Conservation (phyloP, 2,329 filamentous ascomycete species). For the Drechslera avenae region DNA sequence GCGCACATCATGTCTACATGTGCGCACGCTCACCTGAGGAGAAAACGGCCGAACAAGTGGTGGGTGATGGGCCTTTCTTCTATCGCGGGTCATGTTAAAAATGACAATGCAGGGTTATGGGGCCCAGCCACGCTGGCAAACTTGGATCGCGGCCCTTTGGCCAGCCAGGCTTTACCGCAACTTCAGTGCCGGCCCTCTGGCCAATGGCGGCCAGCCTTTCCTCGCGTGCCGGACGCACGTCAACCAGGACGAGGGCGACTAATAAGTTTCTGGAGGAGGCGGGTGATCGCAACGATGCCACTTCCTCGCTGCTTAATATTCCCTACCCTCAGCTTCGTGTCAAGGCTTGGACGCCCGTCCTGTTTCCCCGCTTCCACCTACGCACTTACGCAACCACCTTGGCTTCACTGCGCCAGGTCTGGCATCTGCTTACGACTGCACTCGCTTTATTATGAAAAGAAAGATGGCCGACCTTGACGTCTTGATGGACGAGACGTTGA, state of each 20-base stretch:
- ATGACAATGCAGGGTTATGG: constrained; percentile 21
- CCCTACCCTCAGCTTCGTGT: constrained; percentile 25
- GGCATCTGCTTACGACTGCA: constrained; percentile 1
- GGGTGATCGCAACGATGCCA: constrained; percentile 19
- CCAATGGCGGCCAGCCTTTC: constrained; percentile 26
- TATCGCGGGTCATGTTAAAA: constrained; percentile 8
- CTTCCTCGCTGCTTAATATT: constrained; percentile 24
- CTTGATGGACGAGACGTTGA: constrained; percentile 19
- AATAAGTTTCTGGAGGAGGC: constrained; percentile 20
- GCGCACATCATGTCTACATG: constrained; percentile 7
- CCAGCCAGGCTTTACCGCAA: constrained; percentile 19
- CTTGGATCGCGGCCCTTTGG: constrained; percentile 16
- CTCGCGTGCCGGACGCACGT: constrained; percentile 22
- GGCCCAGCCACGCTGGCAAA: constrained; percentile 24
- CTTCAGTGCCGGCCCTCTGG: constrained; percentile 4
- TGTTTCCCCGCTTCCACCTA: constrained; percentile 13
- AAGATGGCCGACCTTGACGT: constrained; percentile 16
- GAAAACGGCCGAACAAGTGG: constrained; percentile 5
- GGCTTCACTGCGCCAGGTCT: constrained; percentile 12
- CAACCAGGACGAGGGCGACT: constrained; percentile 24
- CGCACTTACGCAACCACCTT: background rate
- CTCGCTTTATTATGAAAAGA: constrained; percentile 14
- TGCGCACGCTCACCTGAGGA: constrained; percentile 7
- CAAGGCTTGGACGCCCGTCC: constrained; percentile 17
- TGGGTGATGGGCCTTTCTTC: constrained; percentile 3